Evolutionary conservation across 73 alveolate species (phyloP), one percentile per base, ranked within the genome.

Genomic region (Paramecium biaurelia): DNA sequence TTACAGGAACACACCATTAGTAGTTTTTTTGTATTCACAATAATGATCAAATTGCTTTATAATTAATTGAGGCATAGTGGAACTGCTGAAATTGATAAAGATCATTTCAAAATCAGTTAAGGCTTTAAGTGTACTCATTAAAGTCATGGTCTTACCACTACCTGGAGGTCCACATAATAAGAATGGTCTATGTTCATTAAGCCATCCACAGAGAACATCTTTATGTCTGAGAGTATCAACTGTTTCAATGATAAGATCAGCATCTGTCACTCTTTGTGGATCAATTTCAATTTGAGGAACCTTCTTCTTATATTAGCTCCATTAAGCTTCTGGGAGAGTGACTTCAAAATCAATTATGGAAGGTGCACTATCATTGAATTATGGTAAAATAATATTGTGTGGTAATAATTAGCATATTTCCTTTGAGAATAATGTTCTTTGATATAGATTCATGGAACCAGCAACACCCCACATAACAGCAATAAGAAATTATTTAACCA

Each of bases 161-260:
- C 99, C 99, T n/a, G 99, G 99, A 12, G 99, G 99, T 11, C 99
- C 99, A 92, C 99, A 98, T 42, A 99, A 95, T 85, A 99, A 92
- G 94, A 99, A 99, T 9, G 99, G 99, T 89, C 99, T 95, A 89
- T 98, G 98, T 93, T 98, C 99, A 70, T 98, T 93, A 7, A 99
- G 94, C 99, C 99, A 99, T 1, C 99, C 95, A 70, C 99, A 96
- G 28, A 99, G 96, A 28, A 98, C 99, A 56, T 98, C 99, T 85
- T 97, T 95, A 85, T 99, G 99, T 70, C 99, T 92, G 20, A 98
- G 96, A 2, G 99, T 99, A 92, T 99, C 99, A 20, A 99, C 99
- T 1, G 99, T 99, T 38, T 99, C 96, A 57, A 99, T 97, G 93
- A 99, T 99, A 24, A 97, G 94, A 92, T 97, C 99, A 92, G 99